Conservation (phyloP, 2,329 filamentous ascomycete genomes). For the Massarina eburnea region DNA sequence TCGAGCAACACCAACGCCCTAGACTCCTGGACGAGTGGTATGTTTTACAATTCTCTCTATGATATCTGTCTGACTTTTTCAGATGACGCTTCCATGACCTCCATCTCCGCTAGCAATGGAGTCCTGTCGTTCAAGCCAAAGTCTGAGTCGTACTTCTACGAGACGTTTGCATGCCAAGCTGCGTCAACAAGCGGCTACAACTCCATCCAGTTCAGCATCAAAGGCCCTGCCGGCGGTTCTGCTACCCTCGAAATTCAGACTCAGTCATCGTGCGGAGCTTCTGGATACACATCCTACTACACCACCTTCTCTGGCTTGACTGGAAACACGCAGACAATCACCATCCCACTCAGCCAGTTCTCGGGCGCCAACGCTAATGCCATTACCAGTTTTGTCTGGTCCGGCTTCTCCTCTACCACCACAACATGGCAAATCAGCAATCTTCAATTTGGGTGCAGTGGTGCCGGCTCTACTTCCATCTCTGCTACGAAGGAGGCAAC, state of each 20-base stretch:
- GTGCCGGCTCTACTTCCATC: slow-evolving; percentile 6
- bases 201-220: slow-evolving; percentile 51
- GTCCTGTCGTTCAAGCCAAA: slow-evolving; percentile 56
- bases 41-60: not conserved
- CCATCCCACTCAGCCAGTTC: slow-evolving; percentile 54
- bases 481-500: slow-evolving; percentile 5
- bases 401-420: slow-evolving; percentile 42
- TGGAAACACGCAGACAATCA: slow-evolving; percentile 54
- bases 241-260: slow-evolving; percentile 53
- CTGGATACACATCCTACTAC: slow-evolving; percentile 48
- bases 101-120: slow-evolving; percentile 46
- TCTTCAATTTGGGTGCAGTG: slow-evolving; percentile 49
- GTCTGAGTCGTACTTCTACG: slow-evolving; percentile 56
- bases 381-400: slow-evolving; percentile 50
- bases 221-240: slow-evolving; percentile 47
- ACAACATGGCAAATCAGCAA: slow-evolving; percentile 54
- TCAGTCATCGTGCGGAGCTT: slow-evolving; percentile 47
- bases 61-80: slow-evolving; percentile 10
- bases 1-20: slow-evolving; percentile 41
- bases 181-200: slow-evolving; percentile 51
- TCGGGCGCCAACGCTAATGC: slow-evolving; percentile 54
- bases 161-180: slow-evolving; percentile 53
- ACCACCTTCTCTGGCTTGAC: slow-evolving; percentile 51
- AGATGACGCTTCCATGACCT: slow-evolving; percentile 56
- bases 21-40: slow-evolving; percentile 41